Evolutionary conservation across 2,329 filamentous ascomycete genomes (phyloP).

Genomic region (Pezicula neosporulosa): DNA sequence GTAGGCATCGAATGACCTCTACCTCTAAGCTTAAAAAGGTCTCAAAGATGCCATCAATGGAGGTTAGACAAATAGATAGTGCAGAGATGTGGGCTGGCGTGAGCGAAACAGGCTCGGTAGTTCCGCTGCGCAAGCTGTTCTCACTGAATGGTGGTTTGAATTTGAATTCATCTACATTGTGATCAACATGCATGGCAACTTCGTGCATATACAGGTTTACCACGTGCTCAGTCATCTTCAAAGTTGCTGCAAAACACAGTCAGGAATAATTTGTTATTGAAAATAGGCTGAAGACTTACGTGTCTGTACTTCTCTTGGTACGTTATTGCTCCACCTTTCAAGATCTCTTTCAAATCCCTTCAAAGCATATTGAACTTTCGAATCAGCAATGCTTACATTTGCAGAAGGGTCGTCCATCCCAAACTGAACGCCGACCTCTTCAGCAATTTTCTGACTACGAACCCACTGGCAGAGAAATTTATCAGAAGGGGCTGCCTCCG

Average conservation of each 20-base stretch:
- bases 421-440: slow-evolving; percentile 53
- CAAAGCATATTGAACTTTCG: slow-evolving; percentile 49
- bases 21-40: slow-evolving; percentile 44
- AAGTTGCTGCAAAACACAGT: slow-evolving; percentile 31
- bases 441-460: slow-evolving; percentile 44
- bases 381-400: slow-evolving; percentile 48
- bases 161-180: slow-evolving; percentile 49
- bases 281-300: slow-evolving; percentile 18
- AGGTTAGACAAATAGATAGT: slow-evolving; percentile 47
- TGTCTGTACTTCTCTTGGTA: slow-evolving; percentile 32
- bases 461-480: slow-evolving; percentile 37
- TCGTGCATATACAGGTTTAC: slow-evolving; percentile 57
- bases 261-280: not conserved
- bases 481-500: slow-evolving; percentile 37
- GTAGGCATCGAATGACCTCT: slow-evolving; percentile 43
- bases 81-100: slow-evolving; percentile 43
- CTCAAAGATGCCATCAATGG: slow-evolving; percentile 51
- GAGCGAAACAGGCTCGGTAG: slow-evolving; percentile 15
- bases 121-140: slow-evolving; percentile 18
- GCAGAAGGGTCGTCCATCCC: slow-evolving; percentile 41
- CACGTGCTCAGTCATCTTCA: slow-evolving; percentile 49
- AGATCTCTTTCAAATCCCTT: slow-evolving; percentile 52
- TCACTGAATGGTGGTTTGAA: slow-evolving; percentile 36
- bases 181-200: slow-evolving; percentile 53
- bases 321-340: slow-evolving; percentile 40